Evolutionary conservation across 2,329 filamentous ascomycete species (phyloP).

Genomic region (Stemphylium beticola): DNA sequence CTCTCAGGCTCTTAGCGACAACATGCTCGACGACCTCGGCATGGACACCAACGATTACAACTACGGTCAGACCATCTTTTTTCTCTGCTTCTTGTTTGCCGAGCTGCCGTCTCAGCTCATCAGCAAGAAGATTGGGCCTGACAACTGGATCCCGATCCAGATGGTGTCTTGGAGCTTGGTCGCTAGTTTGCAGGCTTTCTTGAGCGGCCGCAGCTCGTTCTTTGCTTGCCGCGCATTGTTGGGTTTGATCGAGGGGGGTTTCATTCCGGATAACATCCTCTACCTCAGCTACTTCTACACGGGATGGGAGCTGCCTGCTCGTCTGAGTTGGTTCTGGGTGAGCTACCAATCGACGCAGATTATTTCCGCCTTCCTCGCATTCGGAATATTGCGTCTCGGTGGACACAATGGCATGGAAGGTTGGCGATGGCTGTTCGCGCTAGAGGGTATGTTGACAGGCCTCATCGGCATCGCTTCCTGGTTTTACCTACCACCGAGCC

Average conservation of each 20-base stretch:
- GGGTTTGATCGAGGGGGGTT: slow-evolving; percentile 56
- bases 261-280: slow-evolving; percentile 69
- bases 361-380: slow-evolving; percentile 62
- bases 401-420: slow-evolving; percentile 59
- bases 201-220: slow-evolving; percentile 58
- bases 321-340: slow-evolving; percentile 75
- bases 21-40: slow-evolving; percentile 40
- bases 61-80: slow-evolving; percentile 66
- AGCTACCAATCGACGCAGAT: slow-evolving; percentile 65
- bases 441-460: slow-evolving; percentile 49
- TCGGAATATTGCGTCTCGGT: slow-evolving; percentile 59
- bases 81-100: slow-evolving; percentile 74
- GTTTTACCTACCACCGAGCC: slow-evolving; percentile 56
- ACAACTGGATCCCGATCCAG: slow-evolving; percentile 52
- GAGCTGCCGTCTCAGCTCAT: slow-evolving; percentile 57
- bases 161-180: slow-evolving; percentile 56
- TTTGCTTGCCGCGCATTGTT: slow-evolving; percentile 53
- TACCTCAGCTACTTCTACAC: slow-evolving; percentile 81
- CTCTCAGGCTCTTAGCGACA: slow-evolving; percentile 45
- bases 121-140: slow-evolving; percentile 55
- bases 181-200: slow-evolving; percentile 72
- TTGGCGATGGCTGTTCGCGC: slow-evolving; percentile 63
- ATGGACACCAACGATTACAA: slow-evolving; percentile 50
- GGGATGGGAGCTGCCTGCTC: slow-evolving; percentile 69
- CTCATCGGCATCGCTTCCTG: slow-evolving; percentile 46